These are phyloP conservation scores for Fusarium nisikadoi DNA, from an alignment of 2,329 filamentous ascomycete genomes.

Conservation along the genomic window DNA sequence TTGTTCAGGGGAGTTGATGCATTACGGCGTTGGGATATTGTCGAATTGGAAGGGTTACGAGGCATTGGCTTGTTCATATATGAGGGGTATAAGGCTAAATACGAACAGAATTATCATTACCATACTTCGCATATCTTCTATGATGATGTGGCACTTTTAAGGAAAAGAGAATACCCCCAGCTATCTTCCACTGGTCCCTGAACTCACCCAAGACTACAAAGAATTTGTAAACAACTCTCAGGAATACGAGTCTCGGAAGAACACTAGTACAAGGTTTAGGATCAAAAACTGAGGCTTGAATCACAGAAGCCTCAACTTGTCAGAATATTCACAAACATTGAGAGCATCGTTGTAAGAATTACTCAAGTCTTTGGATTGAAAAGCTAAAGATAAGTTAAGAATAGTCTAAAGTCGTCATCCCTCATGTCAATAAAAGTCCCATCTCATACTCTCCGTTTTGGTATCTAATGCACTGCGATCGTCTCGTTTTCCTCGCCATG, in stretches of 20 bases:
- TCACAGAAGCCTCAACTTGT: neutral
- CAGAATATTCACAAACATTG: neutral
- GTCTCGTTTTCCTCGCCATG: neutral
- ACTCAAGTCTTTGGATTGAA: neutral
- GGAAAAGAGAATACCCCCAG: neutral
- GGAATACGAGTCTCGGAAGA: neutral
- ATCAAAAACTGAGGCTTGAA: neutral
- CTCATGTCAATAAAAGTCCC: slow-evolving; percentile 24
- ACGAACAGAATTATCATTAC: neutral
- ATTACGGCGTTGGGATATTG: slow-evolving; percentile 37
- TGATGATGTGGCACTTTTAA: neutral
- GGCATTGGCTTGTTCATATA: slow-evolving; percentile 14
- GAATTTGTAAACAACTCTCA: neutral
- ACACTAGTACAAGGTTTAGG: neutral
- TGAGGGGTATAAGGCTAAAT: neutral
- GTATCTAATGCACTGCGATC: slow-evolving; percentile 13
- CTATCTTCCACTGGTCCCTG: neutral
- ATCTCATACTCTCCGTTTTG: slow-evolving; percentile 22
- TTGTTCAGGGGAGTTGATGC: slow-evolving; percentile 30
- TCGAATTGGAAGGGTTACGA: slow-evolving; percentile 7
- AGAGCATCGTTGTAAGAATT: neutral
- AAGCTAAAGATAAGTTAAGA: neutral
- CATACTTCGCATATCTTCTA: neutral
- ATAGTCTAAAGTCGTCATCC: slow-evolving; percentile 3
- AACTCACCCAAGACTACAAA: neutral